Conservation (phyloP, 148 eudicot species). For the Silene conica region DNA sequence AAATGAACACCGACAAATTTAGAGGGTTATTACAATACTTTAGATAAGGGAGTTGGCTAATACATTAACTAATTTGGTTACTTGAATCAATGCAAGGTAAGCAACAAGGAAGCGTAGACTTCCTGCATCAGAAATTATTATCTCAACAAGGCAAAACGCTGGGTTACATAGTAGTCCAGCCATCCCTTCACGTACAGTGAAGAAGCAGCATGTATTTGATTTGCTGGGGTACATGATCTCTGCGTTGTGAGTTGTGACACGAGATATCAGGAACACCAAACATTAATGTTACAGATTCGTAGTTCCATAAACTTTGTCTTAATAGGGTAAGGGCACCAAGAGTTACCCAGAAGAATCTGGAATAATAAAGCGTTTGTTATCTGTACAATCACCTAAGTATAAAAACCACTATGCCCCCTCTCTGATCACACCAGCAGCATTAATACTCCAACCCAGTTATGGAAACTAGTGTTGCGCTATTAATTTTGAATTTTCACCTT, state of each 20-base stretch:
- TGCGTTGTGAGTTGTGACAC: neutral
- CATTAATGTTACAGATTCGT: neutral
- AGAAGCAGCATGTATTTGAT: no score
- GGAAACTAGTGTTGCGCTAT: slow-evolving; percentile 19
- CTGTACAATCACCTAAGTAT: slow-evolving; percentile 26
- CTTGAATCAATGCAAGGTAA: no score
- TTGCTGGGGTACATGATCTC: neutral
- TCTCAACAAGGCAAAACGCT: no score
- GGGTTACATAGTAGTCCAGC: no score
- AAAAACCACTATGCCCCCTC: slow-evolving; percentile 11
- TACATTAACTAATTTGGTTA: no score
- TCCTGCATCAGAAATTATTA: no score
- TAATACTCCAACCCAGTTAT: neutral
- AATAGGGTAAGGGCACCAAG: slow-evolving; percentile 1
- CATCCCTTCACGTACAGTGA: no score
- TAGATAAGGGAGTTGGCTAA: no score
- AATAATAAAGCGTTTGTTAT: slow-evolving; percentile 8
- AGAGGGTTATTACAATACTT: no score
- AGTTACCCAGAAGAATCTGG: neutral
- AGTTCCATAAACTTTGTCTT: neutral
- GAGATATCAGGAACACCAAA: neutral
- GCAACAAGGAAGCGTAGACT: no score
- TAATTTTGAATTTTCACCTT: slow-evolving; percentile 20
- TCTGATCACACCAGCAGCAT: slow-evolving; percentile 11
- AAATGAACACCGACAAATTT: no score